Evolutionary conservation across 2,329 filamentous ascomycete genomes (phyloP).

Genomic region (Graphilbum ipis-grandicollis): DNA sequence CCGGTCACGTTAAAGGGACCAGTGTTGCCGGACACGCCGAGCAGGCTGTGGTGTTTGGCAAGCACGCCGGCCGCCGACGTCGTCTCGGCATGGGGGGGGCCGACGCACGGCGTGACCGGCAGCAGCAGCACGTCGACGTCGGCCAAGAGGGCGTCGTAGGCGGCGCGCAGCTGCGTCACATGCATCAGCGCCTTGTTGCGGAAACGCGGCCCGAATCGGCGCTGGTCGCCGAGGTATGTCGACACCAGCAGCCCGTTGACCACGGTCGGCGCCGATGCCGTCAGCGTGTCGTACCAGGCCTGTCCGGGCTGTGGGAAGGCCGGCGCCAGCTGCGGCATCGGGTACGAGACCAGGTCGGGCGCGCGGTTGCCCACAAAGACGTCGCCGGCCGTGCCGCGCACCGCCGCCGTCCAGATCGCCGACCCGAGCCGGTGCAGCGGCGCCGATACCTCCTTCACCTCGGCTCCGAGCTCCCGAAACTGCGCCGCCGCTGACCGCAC

Average conservation of each 20-base stretch:
- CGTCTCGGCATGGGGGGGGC: constrained; percentile 19
- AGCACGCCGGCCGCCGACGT: constrained; percentile 15
- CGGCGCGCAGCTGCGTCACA: constrained; percentile 25
- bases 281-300: constrained; percentile 23
- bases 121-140: constrained; percentile 29
- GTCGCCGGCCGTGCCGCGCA: constrained; percentile 13
- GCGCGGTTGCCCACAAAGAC: constrained; percentile 13
- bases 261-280: constrained; percentile 23
- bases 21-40: constrained; percentile 27
- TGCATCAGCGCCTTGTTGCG: constrained; percentile 27
- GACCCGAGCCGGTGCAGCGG: constrained; percentile 27
- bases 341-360: constrained; percentile 14
- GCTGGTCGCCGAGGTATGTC: constrained; percentile 11
- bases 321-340: constrained; percentile 13
- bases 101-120: constrained; percentile 27
- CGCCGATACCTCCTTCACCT: constrained; percentile 25
- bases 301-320: constrained; percentile 18
- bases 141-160: constrained; percentile 25
- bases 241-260: constrained; percentile 23
- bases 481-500: constrained; percentile 18
- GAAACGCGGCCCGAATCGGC: constrained; percentile 8
- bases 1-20: constrained; percentile 31
- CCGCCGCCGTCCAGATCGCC: constrained; percentile 27
- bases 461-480: constrained; percentile 22
- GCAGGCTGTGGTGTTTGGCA: constrained; percentile 23